A percentile compares a stretch with the other conserved stretches of the same genome.
Evolutionary conservation across 805 yeast genomes (phyloP).

Genomic region (Candida broadrunensis): DNA sequence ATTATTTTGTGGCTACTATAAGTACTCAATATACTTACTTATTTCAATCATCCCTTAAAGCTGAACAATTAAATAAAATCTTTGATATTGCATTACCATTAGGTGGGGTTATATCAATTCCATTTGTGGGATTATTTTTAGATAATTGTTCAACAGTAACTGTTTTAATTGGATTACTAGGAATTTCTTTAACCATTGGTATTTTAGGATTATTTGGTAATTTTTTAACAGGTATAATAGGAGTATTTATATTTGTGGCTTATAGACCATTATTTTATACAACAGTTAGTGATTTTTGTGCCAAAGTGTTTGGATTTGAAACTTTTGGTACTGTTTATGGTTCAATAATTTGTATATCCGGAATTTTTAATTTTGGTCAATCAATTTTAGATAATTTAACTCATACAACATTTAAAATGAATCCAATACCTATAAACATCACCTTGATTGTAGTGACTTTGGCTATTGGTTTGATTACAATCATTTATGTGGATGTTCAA

Average conservation of each 20-base stretch:
- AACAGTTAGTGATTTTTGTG: slow-evolving; percentile 55
- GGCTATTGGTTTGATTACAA: slow-evolving; percentile 41
- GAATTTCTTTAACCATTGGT: slow-evolving; percentile 44
- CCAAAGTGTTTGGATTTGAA: slow-evolving; percentile 62
- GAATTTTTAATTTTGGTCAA: slow-evolving; percentile 49
- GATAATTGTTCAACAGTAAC: slow-evolving; percentile 47
- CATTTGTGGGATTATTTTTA: slow-evolving; percentile 50
- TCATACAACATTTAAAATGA: slow-evolving; percentile 51
- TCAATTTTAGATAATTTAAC: slow-evolving; percentile 46
- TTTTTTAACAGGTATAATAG: slow-evolving; percentile 39
- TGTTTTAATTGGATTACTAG: slow-evolving; percentile 40
- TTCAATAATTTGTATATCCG: slow-evolving; percentile 52
- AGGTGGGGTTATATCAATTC: slow-evolving; percentile 54
- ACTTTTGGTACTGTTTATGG: slow-evolving; percentile 61
- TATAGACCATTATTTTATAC: slow-evolving; percentile 60
- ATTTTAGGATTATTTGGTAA: slow-evolving; percentile 45
- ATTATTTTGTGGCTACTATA: slow-evolving; percentile 58
- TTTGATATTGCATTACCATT: slow-evolving; percentile 55
- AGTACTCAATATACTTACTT: slow-evolving; percentile 52
- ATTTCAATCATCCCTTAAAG: slow-evolving; percentile 34
- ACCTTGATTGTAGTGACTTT: slow-evolving; percentile 37
- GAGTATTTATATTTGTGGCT: slow-evolving; percentile 47
- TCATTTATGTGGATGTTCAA: slow-evolving; percentile 32
- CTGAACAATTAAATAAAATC: slow-evolving; percentile 41
- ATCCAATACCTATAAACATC: slow-evolving; percentile 51